Evolutionary conservation across 1,139 yeast species (phyloP).

Genomic region (Lodderomyces margitis): DNA sequence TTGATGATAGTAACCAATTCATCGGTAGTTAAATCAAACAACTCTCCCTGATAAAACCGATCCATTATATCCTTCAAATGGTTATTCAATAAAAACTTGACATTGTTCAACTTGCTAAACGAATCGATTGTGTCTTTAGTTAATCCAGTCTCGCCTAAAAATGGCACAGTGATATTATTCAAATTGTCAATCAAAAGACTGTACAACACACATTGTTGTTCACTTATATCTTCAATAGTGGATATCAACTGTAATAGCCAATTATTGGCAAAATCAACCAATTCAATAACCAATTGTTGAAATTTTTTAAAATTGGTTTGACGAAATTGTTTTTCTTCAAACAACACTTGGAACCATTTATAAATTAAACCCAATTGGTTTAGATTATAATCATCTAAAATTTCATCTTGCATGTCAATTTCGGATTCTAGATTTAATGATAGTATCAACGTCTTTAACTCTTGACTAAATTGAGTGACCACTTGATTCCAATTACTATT

Average conservation of each 20-base stretch:
- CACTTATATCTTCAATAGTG: conserved; percentile 34
- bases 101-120: conserved; percentile 44
- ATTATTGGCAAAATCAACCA: conserved; percentile 31
- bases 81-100: conserved; percentile 45
- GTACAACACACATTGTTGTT: conserved; percentile 32
- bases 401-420: conserved; percentile 7
- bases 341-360: conserved; percentile 26
- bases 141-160: conserved; percentile 15
- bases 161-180: conserved; percentile 20
- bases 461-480: conserved; percentile 21
- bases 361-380: conserved; percentile 23
- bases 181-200: conserved; percentile 26
- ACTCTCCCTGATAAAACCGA: conserved; percentile 68
- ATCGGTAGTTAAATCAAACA: conserved; percentile 64
- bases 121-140: conserved; percentile 23
- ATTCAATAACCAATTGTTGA: conserved; percentile 24
- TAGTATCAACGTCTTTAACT: conserved; percentile 18
- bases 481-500: conserved; percentile 24
- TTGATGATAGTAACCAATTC: conserved; percentile 64
- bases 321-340: conserved; percentile 21
- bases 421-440: conserved; percentile 20
- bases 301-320: conserved; percentile 30
- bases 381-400: conserved; percentile 22
- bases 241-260: conserved; percentile 30
- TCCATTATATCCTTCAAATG: conserved; percentile 71